Conservation (phyloP, 805 yeast species). For the Lachancea waltii region DNA sequence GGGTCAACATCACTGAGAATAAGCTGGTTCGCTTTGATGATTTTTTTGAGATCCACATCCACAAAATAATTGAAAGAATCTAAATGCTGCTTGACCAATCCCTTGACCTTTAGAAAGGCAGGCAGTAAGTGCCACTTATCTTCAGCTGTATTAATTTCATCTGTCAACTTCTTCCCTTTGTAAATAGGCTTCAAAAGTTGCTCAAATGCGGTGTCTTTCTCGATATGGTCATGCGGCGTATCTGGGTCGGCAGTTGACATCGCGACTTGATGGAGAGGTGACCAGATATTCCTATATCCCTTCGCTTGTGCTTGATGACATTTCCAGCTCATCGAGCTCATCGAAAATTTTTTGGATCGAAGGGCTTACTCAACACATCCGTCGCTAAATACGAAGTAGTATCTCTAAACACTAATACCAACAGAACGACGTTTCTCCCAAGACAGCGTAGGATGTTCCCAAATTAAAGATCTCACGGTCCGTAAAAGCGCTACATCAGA, state of each 20-base stretch:
- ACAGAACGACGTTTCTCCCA: too few relatives aligned
- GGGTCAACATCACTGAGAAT: slow-evolving; percentile 95
- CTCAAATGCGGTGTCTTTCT: slow-evolving; percentile 56
- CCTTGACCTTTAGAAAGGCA: slow-evolving; percentile 91
- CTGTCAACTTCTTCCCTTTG: slow-evolving; percentile 81
- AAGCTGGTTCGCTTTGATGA: slow-evolving; percentile 81
- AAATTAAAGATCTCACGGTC: too few relatives aligned
- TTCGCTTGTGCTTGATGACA: background rate
- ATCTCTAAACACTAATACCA: too few relatives aligned
- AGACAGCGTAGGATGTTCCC: too few relatives aligned
- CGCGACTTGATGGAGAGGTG: background rate
- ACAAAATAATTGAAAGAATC: slow-evolving; percentile 98
- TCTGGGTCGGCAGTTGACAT: slow-evolving; percentile 5
- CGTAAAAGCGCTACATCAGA: too few relatives aligned
- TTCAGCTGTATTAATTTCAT: slow-evolving; percentile 82
- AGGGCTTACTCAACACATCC: background rate
- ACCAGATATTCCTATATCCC: background rate
- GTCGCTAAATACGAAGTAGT: background rate
- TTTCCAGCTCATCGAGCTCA: slow-evolving; percentile 3
- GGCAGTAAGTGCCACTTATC: slow-evolving; percentile 97
- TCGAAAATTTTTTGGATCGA: slow-evolving; percentile 4
- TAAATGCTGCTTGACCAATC: slow-evolving; percentile 92
- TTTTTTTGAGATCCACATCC: slow-evolving; percentile 86
- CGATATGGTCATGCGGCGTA: slow-evolving; percentile 16
- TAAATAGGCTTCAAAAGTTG: slow-evolving; percentile 75